Evolutionary conservation across 352 stramenopile genomes (phyloP).

Genomic region (Phytophthora foliorum): DNA sequence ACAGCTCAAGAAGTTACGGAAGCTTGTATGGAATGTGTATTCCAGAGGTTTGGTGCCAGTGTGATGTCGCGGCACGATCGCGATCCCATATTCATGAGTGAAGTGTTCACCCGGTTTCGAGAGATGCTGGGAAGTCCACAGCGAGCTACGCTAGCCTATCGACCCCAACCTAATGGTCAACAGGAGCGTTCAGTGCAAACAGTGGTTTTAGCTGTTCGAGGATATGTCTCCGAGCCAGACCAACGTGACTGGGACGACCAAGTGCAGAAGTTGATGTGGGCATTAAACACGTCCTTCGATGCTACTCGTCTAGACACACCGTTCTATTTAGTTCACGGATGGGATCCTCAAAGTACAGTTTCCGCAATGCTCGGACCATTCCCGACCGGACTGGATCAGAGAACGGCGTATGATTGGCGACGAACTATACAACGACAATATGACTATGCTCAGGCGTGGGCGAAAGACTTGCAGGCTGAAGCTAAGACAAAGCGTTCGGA

Average conservation of each 20-base stretch:
- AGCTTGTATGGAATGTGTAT: no score
- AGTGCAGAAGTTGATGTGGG: neutral
- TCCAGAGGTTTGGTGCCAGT: no score
- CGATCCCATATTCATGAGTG: neutral
- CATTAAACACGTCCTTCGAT: neutral
- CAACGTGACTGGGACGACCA: no score
- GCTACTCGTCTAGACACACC: neutral
- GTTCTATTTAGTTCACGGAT: neutral
- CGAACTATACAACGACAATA: no score
- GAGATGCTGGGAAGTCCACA: conserved; percentile 2
- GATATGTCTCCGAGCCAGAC: no score
- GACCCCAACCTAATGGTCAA: conserved; percentile 1
- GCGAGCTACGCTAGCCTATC: neutral
- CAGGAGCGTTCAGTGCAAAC: neutral
- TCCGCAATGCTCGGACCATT: neutral
- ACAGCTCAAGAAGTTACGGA: no score
- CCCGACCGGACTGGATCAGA: no score
- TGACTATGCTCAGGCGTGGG: no score
- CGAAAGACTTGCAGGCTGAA: no score
- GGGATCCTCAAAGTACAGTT: neutral
- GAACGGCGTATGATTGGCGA: no score
- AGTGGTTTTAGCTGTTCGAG: neutral
- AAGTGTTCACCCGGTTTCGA: neutral
- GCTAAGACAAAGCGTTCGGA: no score
- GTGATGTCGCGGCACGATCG: no score